These are phyloP conservation scores for Turritis glabra DNA, from an alignment of 345 rosid species.

Conservation along the genomic window DNA sequence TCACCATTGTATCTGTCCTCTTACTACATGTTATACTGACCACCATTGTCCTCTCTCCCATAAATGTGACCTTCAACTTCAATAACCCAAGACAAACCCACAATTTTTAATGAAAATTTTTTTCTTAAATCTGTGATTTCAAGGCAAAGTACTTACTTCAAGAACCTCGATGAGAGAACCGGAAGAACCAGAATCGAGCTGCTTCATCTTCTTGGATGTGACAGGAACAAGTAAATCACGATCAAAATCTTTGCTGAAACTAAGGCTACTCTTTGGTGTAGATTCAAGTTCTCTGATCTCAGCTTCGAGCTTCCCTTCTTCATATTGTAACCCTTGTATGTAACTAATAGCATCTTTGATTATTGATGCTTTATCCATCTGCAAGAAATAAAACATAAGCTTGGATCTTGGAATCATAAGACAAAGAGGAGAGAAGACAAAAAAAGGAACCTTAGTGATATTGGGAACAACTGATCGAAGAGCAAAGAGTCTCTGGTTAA, in stretches of 20 bases:
- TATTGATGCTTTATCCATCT: slow-evolving; percentile 99
- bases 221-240: slow-evolving; percentile 57
- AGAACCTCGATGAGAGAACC: slow-evolving; percentile 65
- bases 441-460: slow-evolving; percentile 74
- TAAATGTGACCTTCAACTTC: slow-evolving; percentile 69
- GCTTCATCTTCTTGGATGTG: slow-evolving; percentile 73
- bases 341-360: slow-evolving; percentile 91
- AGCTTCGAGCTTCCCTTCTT: slow-evolving; percentile 63
- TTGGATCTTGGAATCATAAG: not conserved
- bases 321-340: slow-evolving; percentile 79
- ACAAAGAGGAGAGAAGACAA: too few relatives aligned
- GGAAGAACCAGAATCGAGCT: slow-evolving; percentile 46
- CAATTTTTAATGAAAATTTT: not conserved
- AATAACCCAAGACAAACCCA: not conserved
- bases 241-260: slow-evolving; percentile 48
- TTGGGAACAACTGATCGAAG: slow-evolving; percentile 96
- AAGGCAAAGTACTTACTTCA: slow-evolving; percentile 36
- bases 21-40: slow-evolving; percentile 85
- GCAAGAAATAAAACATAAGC: not conserved
- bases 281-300: slow-evolving; percentile 85
- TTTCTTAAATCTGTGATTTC: not conserved
- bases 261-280: slow-evolving; percentile 40
- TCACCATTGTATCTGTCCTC: slow-evolving; percentile 84
- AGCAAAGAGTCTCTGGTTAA: slow-evolving; percentile 83
- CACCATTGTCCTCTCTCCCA: slow-evolving; percentile 72